phyloP scores from a whole-genome alignment of 2,329 filamentous ascomycete species.

The Calonectria honghensis region DNA sequence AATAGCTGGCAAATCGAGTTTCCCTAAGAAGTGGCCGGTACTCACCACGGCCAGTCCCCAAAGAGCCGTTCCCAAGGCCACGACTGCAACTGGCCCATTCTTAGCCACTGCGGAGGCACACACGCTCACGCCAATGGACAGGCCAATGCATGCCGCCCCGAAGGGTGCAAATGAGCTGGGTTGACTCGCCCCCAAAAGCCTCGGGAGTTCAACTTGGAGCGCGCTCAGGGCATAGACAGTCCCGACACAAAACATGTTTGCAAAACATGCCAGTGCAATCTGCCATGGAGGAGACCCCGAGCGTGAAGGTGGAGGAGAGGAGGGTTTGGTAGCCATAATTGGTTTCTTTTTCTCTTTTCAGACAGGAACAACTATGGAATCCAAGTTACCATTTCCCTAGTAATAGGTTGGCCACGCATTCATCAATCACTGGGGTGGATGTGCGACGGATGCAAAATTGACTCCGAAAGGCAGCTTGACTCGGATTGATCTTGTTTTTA shows the following conservation, averaged over 20 bases:
- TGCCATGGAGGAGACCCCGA: not conserved
- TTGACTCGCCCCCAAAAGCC: not conserved
- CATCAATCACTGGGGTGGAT: not conserved
- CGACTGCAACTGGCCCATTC: not conserved
- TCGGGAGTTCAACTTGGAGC: conserved; percentile 30
- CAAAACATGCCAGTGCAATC: conserved; percentile 29
- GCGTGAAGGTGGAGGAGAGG: not conserved
- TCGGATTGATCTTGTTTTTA: no score
- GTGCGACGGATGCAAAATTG: not conserved
- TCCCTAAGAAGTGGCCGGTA: conserved; percentile 3
- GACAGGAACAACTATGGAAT: not conserved
- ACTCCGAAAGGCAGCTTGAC: not conserved
- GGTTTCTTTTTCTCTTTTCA: not conserved
- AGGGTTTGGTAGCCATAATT: not conserved
- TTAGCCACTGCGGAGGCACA: conserved; percentile 13
- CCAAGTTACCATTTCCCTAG: not conserved
- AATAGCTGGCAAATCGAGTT: conserved; percentile 4
- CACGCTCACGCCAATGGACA: conserved; percentile 24
- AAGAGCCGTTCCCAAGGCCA: conserved; percentile 19
- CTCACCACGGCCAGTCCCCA: conserved; percentile 27
- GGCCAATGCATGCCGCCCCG: conserved; percentile 26
- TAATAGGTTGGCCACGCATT: not conserved
- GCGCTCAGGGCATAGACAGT: conserved; percentile 32
- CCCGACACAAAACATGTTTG: conserved; percentile 38
- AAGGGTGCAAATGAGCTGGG: conserved; percentile 24